Percentiles rank a stretch among this genome's conserved stretches.
Evolutionary conservation across 768 basidiomycete species (phyloP).

Genomic region (Erythrobasidium yunnanense): DNA sequence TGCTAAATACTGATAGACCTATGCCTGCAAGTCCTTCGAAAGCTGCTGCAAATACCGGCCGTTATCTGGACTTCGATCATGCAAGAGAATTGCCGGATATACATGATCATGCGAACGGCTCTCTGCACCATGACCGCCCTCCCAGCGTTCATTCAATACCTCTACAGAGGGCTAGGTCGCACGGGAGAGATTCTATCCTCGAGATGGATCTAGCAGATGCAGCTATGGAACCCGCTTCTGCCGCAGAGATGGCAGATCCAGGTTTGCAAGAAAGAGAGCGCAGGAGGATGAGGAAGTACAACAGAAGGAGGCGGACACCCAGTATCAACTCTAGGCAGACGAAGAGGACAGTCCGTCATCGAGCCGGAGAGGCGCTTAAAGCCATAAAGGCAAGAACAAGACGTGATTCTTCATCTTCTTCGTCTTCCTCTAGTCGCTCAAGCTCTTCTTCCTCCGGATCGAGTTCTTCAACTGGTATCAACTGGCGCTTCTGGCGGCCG

Average conservation of each 20-base stretch:
- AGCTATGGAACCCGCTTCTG: slow-evolving; percentile 8
- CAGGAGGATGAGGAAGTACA: not conserved
- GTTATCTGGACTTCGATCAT: not conserved
- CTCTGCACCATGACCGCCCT: not conserved
- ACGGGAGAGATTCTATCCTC: slow-evolving; percentile 14
- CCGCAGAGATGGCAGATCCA: slow-evolving; percentile 5
- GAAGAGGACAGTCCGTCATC: slow-evolving; percentile 2
- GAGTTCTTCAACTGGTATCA: slow-evolving; percentile 38
- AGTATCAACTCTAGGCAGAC: slow-evolving; percentile 4
- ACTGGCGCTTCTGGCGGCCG: slow-evolving; percentile 39
- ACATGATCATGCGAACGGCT: not conserved
- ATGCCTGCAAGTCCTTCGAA: not conserved
- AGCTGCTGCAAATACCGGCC: not conserved
- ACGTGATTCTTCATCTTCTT: slow-evolving; percentile 41
- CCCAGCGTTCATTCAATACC: slow-evolving; percentile 12
- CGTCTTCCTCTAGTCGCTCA: slow-evolving; percentile 43
- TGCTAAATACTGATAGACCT: no score
- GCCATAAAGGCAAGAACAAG: slow-evolving; percentile 4
- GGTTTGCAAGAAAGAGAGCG: slow-evolving; percentile 1
- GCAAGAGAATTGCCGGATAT: not conserved
- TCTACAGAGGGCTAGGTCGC: slow-evolving; percentile 22
- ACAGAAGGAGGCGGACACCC: not conserved
- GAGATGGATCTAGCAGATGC: slow-evolving; percentile 26
- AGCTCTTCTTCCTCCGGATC: slow-evolving; percentile 29
- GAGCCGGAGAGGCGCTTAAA: slow-evolving; percentile 9